Conservation (phyloP, 257 asterid genomes). For the Lavandula angustifolia region DNA sequence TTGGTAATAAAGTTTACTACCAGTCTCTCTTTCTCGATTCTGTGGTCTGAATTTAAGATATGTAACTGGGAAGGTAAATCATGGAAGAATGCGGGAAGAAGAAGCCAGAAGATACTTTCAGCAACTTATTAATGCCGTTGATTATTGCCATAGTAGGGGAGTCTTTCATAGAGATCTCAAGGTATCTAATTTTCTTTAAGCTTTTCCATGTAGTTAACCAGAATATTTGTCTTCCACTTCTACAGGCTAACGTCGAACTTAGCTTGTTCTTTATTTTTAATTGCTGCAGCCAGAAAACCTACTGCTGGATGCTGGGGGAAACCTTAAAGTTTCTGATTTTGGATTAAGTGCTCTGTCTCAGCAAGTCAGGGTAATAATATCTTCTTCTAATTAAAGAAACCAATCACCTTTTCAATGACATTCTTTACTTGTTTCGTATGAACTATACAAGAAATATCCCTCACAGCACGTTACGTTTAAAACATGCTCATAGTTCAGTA, state of each 20-base stretch:
- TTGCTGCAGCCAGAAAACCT: constrained; percentile 84
- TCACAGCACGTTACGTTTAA: too few relatives aligned
- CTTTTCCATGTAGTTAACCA: background rate
- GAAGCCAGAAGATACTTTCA: constrained; percentile 89
- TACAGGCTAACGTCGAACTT: background rate
- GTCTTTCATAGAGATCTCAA: constrained; percentile 91
- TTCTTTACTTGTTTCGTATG: constrained; percentile 3
- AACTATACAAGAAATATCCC: background rate
- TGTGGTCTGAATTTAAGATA: constrained; percentile 30
- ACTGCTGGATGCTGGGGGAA: constrained; percentile 77
- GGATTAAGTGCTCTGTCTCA: constrained; percentile 95
- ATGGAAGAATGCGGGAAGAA: constrained; percentile 87
- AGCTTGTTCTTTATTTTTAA: constrained; percentile 14
- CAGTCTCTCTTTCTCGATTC: background rate
- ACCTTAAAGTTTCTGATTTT: constrained; percentile 91
- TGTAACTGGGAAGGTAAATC: constrained; percentile 58
- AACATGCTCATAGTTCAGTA: background rate
- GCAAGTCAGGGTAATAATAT: constrained; percentile 81
- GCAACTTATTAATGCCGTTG: constrained; percentile 88
- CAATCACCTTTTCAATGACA: background rate
- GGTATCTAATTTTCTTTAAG: constrained; percentile 38
- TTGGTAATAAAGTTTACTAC: background rate
- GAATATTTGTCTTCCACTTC: background rate
- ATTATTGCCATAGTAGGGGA: constrained; percentile 97
- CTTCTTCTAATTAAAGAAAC: background rate